Evolutionary conservation across 2,329 filamentous ascomycete genomes (phyloP).

Genomic region (Colletotrichum limetticola): DNA sequence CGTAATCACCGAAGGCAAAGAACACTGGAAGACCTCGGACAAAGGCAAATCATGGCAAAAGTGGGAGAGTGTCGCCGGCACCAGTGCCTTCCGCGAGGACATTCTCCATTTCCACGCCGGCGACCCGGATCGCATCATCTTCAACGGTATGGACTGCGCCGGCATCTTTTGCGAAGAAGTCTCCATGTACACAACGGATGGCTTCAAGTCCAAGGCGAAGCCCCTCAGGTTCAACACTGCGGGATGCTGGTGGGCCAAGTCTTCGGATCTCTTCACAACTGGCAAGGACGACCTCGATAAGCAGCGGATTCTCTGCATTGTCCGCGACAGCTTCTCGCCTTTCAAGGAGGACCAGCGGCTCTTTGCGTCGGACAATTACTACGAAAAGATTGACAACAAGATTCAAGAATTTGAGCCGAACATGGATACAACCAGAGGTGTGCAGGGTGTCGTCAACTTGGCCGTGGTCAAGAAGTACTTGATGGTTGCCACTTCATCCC

Average conservation of each 20-base stretch:
- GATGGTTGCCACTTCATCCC: conserved; percentile 82
- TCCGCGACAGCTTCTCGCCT: conserved; percentile 76
- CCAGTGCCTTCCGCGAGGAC: conserved; percentile 61
- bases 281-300: conserved; percentile 73
- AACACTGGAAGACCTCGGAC: conserved; percentile 87
- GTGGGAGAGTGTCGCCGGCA: conserved; percentile 73
- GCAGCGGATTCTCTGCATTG: conserved; percentile 83
- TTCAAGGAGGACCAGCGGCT: conserved; percentile 81
- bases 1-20: conserved; percentile 74
- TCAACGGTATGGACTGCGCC: conserved; percentile 78
- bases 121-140: conserved; percentile 87
- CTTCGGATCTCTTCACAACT: conserved; percentile 77
- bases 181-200: conserved; percentile 82
- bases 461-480: conserved; percentile 88
- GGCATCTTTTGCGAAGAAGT: conserved; percentile 72
- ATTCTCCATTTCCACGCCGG: conserved; percentile 82
- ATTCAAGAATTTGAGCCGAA: conserved; percentile 78
- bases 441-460: conserved; percentile 83
- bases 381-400: conserved; percentile 61
- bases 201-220: conserved; percentile 77
- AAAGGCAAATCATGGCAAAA: conserved; percentile 82
- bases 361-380: conserved; percentile 85
- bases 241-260: conserved; percentile 90
- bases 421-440: conserved; percentile 77
- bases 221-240: conserved; percentile 74